A percentile compares a stretch with the other conserved stretches of the same genome.
Conservation (phyloP, 768 basidiomycete species). For the Podaxis sp. region DNA sequence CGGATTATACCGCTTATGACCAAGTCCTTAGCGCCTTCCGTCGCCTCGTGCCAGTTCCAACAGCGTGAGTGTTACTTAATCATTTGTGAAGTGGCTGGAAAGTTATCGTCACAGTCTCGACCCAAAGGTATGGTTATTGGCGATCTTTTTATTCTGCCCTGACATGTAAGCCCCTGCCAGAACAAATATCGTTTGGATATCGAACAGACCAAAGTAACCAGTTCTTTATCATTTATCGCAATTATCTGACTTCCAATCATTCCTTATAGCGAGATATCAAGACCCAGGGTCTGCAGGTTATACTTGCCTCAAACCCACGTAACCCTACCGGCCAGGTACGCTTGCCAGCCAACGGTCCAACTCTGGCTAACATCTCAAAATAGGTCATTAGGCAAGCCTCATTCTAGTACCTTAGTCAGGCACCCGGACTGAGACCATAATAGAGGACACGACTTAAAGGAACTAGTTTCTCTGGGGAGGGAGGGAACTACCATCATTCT, state of each 20-base stretch:
- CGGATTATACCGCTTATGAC: slow-evolving; percentile 90
- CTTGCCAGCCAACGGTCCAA: neutral
- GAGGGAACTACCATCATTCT: slow-evolving; percentile 84
- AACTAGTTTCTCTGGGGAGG: slow-evolving; percentile 69
- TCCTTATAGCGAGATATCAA: slow-evolving; percentile 65
- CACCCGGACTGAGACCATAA: slow-evolving; percentile 1
- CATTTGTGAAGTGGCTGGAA: neutral
- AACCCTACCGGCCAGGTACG: slow-evolving; percentile 93
- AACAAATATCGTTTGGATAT: slow-evolving; percentile 76
- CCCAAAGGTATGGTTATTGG: slow-evolving; percentile 25
- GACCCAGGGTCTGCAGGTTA: slow-evolving; percentile 80
- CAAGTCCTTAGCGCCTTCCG: slow-evolving; percentile 85
- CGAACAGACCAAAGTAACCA: slow-evolving; percentile 65
- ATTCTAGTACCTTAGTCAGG: neutral
- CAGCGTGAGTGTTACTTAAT: slow-evolving; percentile 52
- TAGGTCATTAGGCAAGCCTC: slow-evolving; percentile 50
- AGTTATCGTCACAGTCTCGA: slow-evolving; percentile 37
- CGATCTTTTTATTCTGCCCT: slow-evolving; percentile 21
- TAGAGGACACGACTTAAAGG: slow-evolving; percentile 78
- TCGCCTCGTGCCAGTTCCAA: slow-evolving; percentile 87
- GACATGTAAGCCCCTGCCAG: slow-evolving; percentile 25
- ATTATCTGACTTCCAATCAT: slow-evolving; percentile 21
- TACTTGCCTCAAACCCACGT: slow-evolving; percentile 91
- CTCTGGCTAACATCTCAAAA: neutral
- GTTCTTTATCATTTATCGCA: slow-evolving; percentile 33